Conservation (phyloP, 495 filamentous ascomycete genomes). For the Xylaria flabelliformis region DNA sequence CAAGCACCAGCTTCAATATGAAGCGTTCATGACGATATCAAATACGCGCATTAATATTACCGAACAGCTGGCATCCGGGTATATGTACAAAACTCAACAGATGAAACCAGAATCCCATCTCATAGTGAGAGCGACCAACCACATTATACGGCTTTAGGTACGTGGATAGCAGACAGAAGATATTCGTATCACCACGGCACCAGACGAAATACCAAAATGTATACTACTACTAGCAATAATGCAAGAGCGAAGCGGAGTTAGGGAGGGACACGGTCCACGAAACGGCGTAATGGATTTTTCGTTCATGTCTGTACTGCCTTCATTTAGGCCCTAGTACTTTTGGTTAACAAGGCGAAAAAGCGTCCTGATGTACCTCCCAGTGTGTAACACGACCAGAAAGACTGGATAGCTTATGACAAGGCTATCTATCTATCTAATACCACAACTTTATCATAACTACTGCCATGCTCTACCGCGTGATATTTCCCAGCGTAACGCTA, state of each 20-base stretch:
- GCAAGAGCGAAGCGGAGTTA: slow-evolving; percentile 13
- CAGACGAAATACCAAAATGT: neutral
- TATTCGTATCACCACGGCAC: neutral
- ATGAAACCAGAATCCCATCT: neutral
- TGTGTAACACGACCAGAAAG: neutral
- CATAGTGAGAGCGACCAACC: neutral
- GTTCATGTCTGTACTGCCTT: slow-evolving; percentile 11
- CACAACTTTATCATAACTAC: neutral
- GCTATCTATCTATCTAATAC: neutral
- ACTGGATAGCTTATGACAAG: neutral
- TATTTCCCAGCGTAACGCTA: neutral
- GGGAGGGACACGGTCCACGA: slow-evolving; percentile 1
- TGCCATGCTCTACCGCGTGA: neutral
- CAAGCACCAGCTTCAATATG: slow-evolving; percentile 59
- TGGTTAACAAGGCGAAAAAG: neutral
- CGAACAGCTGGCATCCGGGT: neutral
- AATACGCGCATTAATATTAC: neutral
- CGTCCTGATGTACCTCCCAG: neutral
- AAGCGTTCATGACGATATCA: slow-evolving; percentile 10
- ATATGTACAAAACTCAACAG: neutral
- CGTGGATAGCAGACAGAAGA: neutral
- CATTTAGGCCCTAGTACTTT: neutral
- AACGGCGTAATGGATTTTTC: slow-evolving; percentile 22
- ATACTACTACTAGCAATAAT: slow-evolving; percentile 14
- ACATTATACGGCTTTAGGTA: neutral